Base-by-base conservation (phyloP, 2,329 filamentous ascomycete species). In the Fusarium buxicola region DNA sequence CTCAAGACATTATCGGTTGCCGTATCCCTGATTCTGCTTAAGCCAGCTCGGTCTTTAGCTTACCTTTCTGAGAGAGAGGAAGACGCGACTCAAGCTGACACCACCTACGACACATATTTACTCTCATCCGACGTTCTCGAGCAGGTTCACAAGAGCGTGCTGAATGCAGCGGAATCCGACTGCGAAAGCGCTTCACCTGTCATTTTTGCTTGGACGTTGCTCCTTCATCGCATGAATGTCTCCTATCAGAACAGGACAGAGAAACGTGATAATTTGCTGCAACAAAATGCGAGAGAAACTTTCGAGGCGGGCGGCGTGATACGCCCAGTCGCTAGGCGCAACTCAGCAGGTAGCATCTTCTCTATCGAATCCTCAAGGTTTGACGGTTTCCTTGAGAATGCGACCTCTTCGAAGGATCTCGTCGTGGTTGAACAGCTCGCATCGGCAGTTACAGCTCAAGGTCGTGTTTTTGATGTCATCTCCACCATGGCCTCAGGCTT, bases 191-290 rank as follows among this genome's bases (percentile, higher is more conserved):
- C 91, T 16, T 87, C 86, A 52, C 92, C 92, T 2, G 87, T 91
- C 15, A 84, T 92, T 16, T 91, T 96, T 65, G 86, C 91, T 4
- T 98, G 94, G 94, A 87, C 89, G 5, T 80, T 94, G 43, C 85
- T 97, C 24, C 81, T 94, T 9, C 86, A 90, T 69, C 83, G 85
- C 24, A 86, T 95, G 78, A 86, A 87, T 65, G 78, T 86, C 36
- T 85, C 85, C 11, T 89, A 88, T 63, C 82, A 86, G 54, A 81
- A 81, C 46, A 81, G 89, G 40, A 86, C 85, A 34, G 88, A 90
- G 71, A 82, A 83, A 55, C 78, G 85, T 43, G 85, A 88, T 65
- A 77, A 84, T 25, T 74, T 85, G 13, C 79, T 87, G 48, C 85
- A 87, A 60, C 83, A 87, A 69, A 83, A 82, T 58, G 84, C 85